Percentiles rank a stretch among this genome's conserved stretches.
phyloP scores from a whole-genome alignment of 306 rosid species.

The Coriaria nepalensis region DNA sequence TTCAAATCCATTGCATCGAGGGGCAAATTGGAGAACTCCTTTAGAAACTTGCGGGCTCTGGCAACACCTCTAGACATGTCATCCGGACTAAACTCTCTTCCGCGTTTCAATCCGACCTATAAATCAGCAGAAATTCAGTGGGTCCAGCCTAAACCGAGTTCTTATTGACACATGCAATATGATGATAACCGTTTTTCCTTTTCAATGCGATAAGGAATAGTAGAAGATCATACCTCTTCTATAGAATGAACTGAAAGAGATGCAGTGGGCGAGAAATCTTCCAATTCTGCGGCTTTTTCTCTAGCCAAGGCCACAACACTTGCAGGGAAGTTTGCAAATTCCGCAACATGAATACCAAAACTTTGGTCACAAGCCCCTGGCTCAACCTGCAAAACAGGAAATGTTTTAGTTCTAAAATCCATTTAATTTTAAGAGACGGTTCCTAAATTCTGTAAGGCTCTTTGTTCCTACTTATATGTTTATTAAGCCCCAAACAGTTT shows the following conservation, averaged over 20 bases:
- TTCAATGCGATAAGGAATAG: background rate
- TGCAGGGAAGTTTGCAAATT: slow-evolving; percentile 90
- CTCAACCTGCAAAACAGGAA: slow-evolving; percentile 62
- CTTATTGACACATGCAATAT: background rate
- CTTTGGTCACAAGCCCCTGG: slow-evolving; percentile 99
- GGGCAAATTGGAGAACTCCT: slow-evolving; percentile 60
- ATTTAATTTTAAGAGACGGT: no score
- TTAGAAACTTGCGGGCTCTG: slow-evolving; percentile 53
- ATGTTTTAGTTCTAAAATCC: no score
- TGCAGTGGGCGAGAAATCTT: slow-evolving; percentile 71
- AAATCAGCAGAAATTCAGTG: no score
- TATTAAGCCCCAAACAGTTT: no score
- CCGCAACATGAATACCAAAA: slow-evolving; percentile 96
- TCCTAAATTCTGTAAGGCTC: no score
- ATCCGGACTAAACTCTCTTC: slow-evolving; percentile 48
- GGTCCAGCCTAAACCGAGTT: no score
- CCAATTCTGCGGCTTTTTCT: slow-evolving; percentile 93
- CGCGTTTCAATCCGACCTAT: slow-evolving; percentile 65
- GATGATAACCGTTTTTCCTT: background rate
- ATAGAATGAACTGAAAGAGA: slow-evolving; percentile 22
- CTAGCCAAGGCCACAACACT: slow-evolving; percentile 81
- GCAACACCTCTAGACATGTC: slow-evolving; percentile 61
- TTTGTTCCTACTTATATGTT: no score
- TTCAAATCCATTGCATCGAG: slow-evolving; percentile 56
- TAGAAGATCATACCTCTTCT: slow-evolving; percentile 34